Base-by-base conservation (phyloP, 768 basidiomycete species). In the Gloeophyllum trabeum region DNA sequence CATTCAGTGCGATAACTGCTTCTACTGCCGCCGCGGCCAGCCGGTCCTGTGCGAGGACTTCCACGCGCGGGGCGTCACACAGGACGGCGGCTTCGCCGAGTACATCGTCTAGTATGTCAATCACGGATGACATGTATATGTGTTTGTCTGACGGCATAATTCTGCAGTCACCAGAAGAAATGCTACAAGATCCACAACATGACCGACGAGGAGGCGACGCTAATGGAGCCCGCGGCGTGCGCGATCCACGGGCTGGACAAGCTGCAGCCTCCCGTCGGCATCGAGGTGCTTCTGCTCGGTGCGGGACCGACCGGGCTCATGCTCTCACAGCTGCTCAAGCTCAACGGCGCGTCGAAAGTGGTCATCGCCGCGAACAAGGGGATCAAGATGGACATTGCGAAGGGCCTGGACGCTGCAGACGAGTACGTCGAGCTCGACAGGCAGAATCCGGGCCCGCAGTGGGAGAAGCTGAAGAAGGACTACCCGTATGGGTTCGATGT, bases 201-300 rank as follows among this genome's bases (percentile, higher is more conserved):
- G 41, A 76, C 76, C 5, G 88, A 92, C 54, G 83, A 88, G 52
- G 89, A 92, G 48, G 77, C 89, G 1, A 90, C 87, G 2, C 75
- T 94, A 16, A 69, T 92, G 25, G 90, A 93, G 55, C 91, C 91
- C 30, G 86, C 88, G 3, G 81, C 90, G 4, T 94, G 90, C 50
- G 91, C 91, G 24, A 76, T 94, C 40, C 90, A 94, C 57, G 90
- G 90, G 4, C 77, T 92, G 47, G 90, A 94, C 62, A 88, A 89
- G 59, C 75, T 94, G 43, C 74, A 67, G 43, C 80, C 86, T 1
- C 76, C 81, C 3, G 85, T 91, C 45, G 90, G 90, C 21, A 66
- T 84, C 30, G 87, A 91, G 39, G 88, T 84, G 16, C 75, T 94
- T 41, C 66, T 93, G 25, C 70, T 92, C 36, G 90, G 90, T 40